phyloP scores from a whole-genome alignment of 2,329 filamentous ascomycete species.

The Aspergillus sergii region DNA sequence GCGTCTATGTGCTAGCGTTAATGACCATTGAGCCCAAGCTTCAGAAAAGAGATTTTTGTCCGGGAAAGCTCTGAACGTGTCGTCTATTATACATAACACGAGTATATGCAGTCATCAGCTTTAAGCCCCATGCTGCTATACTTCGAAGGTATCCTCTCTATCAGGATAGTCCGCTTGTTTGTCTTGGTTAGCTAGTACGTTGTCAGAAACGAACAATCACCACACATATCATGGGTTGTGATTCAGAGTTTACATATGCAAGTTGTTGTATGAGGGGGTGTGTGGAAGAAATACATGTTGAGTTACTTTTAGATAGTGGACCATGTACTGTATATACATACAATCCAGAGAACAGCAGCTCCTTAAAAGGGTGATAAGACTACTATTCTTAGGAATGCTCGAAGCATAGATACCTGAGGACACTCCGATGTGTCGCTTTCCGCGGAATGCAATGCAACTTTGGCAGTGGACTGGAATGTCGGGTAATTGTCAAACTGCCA shows the following conservation, averaged over 20 bases:
- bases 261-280: background rate
- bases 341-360: background rate
- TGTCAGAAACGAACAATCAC: background rate
- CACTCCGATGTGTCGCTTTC: background rate
- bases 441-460: background rate
- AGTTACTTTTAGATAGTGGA: background rate
- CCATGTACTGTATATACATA: background rate
- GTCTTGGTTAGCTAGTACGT: background rate
- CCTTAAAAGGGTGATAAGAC: background rate
- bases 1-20: background rate
- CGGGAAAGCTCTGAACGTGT: background rate
- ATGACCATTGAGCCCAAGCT: background rate
- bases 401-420: background rate
- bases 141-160: background rate
- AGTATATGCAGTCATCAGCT: background rate
- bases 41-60: too few relatives aligned
- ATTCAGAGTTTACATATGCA: background rate
- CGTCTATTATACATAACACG: background rate
- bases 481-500: slow-evolving; percentile 19
- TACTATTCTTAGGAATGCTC: background rate
- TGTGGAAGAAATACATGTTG: background rate
- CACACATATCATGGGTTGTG: background rate
- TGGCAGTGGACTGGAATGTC: background rate
- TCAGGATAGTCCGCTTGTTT: background rate
- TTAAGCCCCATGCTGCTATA: background rate